Conservation (phyloP, 2,329 filamentous ascomycete species). For the Aureobasidium pullulans region DNA sequence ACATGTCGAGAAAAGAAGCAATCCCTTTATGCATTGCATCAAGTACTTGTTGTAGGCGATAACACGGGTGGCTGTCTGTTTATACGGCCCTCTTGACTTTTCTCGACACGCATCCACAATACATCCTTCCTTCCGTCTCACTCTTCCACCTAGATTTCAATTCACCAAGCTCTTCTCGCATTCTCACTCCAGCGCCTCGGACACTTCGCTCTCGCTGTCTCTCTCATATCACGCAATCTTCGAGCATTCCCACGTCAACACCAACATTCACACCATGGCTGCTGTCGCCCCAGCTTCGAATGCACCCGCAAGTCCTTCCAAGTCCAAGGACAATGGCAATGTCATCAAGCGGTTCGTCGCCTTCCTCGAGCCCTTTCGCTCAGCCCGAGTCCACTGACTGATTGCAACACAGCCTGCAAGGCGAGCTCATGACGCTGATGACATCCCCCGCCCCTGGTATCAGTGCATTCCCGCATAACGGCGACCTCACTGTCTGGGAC, state of each 20-base stretch:
- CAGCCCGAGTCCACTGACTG: neutral
- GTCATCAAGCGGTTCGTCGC: conserved; percentile 40
- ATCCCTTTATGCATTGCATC: neutral
- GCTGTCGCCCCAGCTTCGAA: conserved; percentile 22
- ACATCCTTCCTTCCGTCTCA: neutral
- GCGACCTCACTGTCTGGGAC: conserved; percentile 86
- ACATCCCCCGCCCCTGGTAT: conserved; percentile 86
- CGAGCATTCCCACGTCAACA: neutral
- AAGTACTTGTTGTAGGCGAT: neutral
- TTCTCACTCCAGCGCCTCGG: neutral
- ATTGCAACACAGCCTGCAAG: conserved; percentile 64
- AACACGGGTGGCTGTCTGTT: neutral
- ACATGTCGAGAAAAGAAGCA: neutral
- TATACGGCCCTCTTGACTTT: neutral
- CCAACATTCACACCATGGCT: conserved; percentile 21
- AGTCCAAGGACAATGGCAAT: conserved; percentile 33
- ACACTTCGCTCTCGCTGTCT: neutral
- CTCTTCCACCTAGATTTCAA: neutral
- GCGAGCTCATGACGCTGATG: conserved; percentile 98
- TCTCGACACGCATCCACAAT: neutral
- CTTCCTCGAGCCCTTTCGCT: neutral
- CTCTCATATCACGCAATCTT: neutral
- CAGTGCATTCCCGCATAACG: conserved; percentile 89
- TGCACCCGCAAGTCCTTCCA: conserved; percentile 25
- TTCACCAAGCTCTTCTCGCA: neutral